phyloP scores from a whole-genome alignment of 106 monocot genomes.

The Cymbidium sinense region DNA sequence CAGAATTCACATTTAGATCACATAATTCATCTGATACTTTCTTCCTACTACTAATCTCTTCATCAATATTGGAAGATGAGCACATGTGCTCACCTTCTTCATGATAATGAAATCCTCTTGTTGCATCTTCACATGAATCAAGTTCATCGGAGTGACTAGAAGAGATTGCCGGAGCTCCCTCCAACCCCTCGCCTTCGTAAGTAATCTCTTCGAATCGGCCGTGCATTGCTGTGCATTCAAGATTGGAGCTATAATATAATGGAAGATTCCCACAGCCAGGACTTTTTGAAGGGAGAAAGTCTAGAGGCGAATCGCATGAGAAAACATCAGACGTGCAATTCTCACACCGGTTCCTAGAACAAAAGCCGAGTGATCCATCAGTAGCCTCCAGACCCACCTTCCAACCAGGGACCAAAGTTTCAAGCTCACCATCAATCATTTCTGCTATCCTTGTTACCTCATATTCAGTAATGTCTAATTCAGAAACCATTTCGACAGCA shows the following conservation, averaged over 20 bases:
- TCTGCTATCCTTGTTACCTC: slow-evolving; percentile 89
- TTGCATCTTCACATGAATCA: too few relatives aligned
- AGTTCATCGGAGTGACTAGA: too few relatives aligned
- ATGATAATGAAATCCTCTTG: slow-evolving; percentile 10
- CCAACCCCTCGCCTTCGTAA: slow-evolving; percentile 32
- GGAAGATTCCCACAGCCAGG: slow-evolving; percentile 6
- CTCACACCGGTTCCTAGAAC: slow-evolving; percentile 20
- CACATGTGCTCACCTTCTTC: slow-evolving; percentile 13
- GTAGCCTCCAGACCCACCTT: slow-evolving; percentile 50
- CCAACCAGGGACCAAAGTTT: slow-evolving; percentile 76
- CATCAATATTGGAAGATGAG: neutral
- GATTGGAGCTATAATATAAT: slow-evolving; percentile 13
- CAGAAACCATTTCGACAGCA: slow-evolving; percentile 91
- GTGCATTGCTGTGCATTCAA: slow-evolving; percentile 44
- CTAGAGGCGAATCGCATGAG: slow-evolving; percentile 43
- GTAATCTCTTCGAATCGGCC: slow-evolving; percentile 77
- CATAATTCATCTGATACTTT: neutral
- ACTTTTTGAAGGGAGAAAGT: slow-evolving; percentile 18
- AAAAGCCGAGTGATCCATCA: slow-evolving; percentile 23
- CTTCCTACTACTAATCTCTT: neutral
- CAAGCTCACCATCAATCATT: slow-evolving; percentile 82
- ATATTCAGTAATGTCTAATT: slow-evolving; percentile 73
- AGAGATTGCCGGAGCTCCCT: neutral
- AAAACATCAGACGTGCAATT: slow-evolving; percentile 52
- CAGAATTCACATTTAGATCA: neutral